phyloP scores from a whole-genome alignment of 2,329 filamentous ascomycete species.

The Phialophora verrucosa region DNA sequence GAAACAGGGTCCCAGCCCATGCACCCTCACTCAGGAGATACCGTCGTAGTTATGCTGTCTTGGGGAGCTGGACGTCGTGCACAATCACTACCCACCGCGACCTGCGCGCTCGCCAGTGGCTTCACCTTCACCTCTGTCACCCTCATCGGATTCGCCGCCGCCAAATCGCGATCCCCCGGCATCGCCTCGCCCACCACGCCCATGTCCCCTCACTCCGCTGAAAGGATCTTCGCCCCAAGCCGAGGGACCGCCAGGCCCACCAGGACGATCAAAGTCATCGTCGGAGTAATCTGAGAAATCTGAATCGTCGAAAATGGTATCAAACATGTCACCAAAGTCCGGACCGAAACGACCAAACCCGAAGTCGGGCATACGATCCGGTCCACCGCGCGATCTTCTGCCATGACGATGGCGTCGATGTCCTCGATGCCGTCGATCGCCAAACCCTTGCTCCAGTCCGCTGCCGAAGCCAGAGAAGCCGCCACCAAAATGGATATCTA shows the following conservation, averaged over 20 bases:
- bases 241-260: background rate
- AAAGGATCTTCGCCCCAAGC: background rate
- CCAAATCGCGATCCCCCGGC: background rate
- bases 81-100: no score
- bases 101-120: background rate
- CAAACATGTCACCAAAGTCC: background rate
- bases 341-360: background rate
- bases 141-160: background rate
- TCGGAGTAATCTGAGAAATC: background rate
- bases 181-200: background rate
- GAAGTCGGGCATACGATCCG: background rate
- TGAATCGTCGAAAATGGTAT: background rate
- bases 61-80: background rate
- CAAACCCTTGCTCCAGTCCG: background rate
- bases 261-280: background rate
- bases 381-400: background rate
- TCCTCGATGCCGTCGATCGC: background rate
- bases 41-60: no score
- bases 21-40: background rate
- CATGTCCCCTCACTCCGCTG: background rate
- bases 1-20: no score
- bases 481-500: background rate
- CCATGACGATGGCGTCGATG: background rate
- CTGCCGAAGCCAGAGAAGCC: background rate
- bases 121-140: background rate